Conservation (phyloP, 768 basidiomycete genomes). For the Obba rivulosa region DNA sequence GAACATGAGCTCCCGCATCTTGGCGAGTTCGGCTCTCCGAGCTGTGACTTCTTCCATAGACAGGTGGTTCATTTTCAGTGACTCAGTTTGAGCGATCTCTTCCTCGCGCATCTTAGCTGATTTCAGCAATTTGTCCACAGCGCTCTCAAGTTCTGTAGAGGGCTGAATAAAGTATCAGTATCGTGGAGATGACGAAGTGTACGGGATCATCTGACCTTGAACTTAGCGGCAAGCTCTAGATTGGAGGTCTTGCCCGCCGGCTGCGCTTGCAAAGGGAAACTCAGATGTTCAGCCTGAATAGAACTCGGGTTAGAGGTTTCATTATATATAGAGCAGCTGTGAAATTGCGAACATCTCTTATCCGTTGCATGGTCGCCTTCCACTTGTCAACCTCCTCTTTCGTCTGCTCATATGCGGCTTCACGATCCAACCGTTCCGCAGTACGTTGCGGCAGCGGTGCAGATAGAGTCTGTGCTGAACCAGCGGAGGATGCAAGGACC, state of each 20-base stretch:
- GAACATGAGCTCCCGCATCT: slow-evolving; percentile 91
- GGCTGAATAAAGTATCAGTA: slow-evolving; percentile 42
- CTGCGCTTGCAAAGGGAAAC: slow-evolving; percentile 76
- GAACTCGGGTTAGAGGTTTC: neutral
- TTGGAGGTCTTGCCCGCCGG: slow-evolving; percentile 55
- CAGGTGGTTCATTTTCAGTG: slow-evolving; percentile 78
- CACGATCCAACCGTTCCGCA: slow-evolving; percentile 86
- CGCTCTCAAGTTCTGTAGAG: slow-evolving; percentile 76
- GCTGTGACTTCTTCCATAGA: slow-evolving; percentile 81
- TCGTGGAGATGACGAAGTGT: neutral
- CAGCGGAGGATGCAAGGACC: slow-evolving; percentile 45
- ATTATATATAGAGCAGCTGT: too few species aligned
- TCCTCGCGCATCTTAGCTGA: slow-evolving; percentile 79
- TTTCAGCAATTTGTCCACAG: slow-evolving; percentile 76
- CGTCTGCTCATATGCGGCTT: slow-evolving; percentile 92
- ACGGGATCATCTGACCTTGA: slow-evolving; percentile 52
- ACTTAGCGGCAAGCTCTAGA: slow-evolving; percentile 74
- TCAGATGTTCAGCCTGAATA: slow-evolving; percentile 74
- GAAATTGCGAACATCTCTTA: slow-evolving; percentile 82
- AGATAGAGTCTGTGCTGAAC: slow-evolving; percentile 58
- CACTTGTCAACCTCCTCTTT: slow-evolving; percentile 92
- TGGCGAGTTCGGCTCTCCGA: slow-evolving; percentile 75
- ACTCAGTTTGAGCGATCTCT: slow-evolving; percentile 73
- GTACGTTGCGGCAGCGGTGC: slow-evolving; percentile 83
- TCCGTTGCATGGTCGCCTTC: slow-evolving; percentile 86